Base-by-base conservation (phyloP, 2,329 filamentous ascomycete genomes). In the Fusarium falciforme region DNA sequence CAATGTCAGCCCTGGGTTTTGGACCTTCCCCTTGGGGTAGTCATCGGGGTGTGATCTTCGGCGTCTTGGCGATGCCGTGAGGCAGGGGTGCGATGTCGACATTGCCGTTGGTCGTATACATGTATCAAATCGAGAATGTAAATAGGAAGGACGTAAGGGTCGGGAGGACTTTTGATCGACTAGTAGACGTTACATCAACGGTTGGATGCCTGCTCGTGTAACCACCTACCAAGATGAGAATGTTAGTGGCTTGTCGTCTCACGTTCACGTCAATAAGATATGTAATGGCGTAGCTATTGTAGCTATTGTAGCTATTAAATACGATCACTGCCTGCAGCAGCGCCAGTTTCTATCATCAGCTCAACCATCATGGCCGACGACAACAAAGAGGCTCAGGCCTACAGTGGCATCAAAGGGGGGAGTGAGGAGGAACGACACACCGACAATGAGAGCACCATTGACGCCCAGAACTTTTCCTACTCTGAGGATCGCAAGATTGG, bases 401-500 rank as follows among this genome's bases (percentile, higher is more conserved):
- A 42, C 3, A 27, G 68, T 14, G 67, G 49, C 5, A 38, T 29
- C 25, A 61, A 62, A 54, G 61, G 55, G 20, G 67, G 64, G 8
- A 77, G 75, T 35, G 75, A 78, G 10, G 76, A 77, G 35, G 33
- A 76, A 3, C 66, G 17, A 17, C 65, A 66, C 29, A 59, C 63
- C 22, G 77, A 78, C 11, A 71, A 71, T 29, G 75, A 49, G 2
- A 78, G 74, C 17, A 77, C 77, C 20, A 71, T 81, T 33, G 76
- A 89, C 80, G 75, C 90, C 84, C 36, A 85, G 62, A 79, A 79
- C 7, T 84, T 83, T 72, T 80, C 73, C 5, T 82, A 82, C 59
- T 76, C 79, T 0, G 85, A 87, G 2, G 82, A 83, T 58, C 80
- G 84, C 10, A 88, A 89, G 79, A 86, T 90, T 22, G 88, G 88